Evolutionary conservation across 2,329 filamentous ascomycete genomes (phyloP).

Genomic region (Tolypocladium sp.): DNA sequence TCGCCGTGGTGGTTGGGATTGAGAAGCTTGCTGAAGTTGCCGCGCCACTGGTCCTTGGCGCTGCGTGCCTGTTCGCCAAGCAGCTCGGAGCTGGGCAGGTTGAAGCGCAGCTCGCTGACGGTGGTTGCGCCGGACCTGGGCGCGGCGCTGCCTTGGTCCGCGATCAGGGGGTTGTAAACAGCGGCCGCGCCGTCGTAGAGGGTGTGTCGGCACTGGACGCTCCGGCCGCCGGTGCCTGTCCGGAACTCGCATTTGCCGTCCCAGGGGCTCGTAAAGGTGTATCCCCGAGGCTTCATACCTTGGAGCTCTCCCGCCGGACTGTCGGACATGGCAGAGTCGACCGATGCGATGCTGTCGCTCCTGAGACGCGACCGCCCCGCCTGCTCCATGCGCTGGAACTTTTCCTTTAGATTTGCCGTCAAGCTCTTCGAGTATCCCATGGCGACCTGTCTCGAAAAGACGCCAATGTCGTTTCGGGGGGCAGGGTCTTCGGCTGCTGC

Average conservation of each 20-base stretch:
- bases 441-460: slow-evolving; percentile 45
- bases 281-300: slow-evolving; percentile 48
- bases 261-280: slow-evolving; percentile 81
- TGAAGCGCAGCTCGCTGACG: slow-evolving; percentile 84
- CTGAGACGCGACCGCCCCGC: slow-evolving; percentile 14
- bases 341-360: slow-evolving; percentile 20
- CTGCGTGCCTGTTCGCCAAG: slow-evolving; percentile 26
- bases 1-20: slow-evolving; percentile 18
- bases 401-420: slow-evolving; percentile 35
- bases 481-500: slow-evolving; percentile 4
- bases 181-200: slow-evolving; percentile 34
- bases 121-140: slow-evolving; percentile 25
- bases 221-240: slow-evolving; percentile 67
- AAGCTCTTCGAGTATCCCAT: slow-evolving; percentile 48
- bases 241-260: slow-evolving; percentile 78
- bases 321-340: slow-evolving; percentile 11
- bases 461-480: slow-evolving; percentile 12
- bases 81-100: slow-evolving; percentile 56
- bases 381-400: slow-evolving; percentile 28
- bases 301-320: not conserved
- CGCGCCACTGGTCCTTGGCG: slow-evolving; percentile 26
- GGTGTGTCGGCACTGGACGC: slow-evolving; percentile 65
- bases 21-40: slow-evolving; percentile 33
- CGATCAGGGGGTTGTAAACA: slow-evolving; percentile 35
- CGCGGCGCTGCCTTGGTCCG: slow-evolving; percentile 18